These are phyloP conservation scores for Forsythia suspensa DNA, from an alignment of 257 asterid genomes.

Conservation along the genomic window DNA sequence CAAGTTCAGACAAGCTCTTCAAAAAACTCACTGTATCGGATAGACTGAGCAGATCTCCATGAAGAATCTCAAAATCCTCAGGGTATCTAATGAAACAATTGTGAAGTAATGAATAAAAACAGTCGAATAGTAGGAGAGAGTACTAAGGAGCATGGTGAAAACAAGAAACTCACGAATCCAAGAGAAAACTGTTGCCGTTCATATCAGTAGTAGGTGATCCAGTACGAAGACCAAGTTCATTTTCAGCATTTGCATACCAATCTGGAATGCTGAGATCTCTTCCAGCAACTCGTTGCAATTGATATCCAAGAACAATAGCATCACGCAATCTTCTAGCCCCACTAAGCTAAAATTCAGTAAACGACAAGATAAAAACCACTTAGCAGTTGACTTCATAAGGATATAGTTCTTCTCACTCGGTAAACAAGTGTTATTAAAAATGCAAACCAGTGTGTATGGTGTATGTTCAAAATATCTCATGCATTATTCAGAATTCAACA, in stretches of 20 bases:
- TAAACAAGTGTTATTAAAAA: too few species aligned
- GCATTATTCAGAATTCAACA: too few species aligned
- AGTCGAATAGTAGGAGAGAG: too few species aligned
- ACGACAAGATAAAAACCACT: not conserved
- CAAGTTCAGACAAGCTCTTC: conserved; percentile 79
- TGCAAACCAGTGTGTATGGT: too few species aligned
- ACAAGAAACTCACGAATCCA: conserved; percentile 54
- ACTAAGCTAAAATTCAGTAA: conserved; percentile 36
- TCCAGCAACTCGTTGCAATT: conserved; percentile 89
- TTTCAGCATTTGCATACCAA: conserved; percentile 98
- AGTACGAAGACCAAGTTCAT: conserved; percentile 80
- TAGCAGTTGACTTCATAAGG: conserved; percentile 68
- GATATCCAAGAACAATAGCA: conserved; percentile 96
- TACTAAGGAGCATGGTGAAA: not conserved
- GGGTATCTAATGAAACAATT: conserved; percentile 40
- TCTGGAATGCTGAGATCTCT: conserved; percentile 93
- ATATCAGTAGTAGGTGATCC: conserved; percentile 73
- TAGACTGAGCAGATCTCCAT: conserved; percentile 87
- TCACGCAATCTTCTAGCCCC: conserved; percentile 96
- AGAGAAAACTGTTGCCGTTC: conserved; percentile 36
- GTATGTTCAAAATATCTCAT: too few species aligned
- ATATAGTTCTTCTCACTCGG: too few species aligned
- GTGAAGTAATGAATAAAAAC: not conserved
- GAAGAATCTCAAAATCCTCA: conserved; percentile 78
- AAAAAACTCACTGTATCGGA: conserved; percentile 83